Base-by-base conservation (phyloP, 345 rosid species). In the Salix purpurea region DNA sequence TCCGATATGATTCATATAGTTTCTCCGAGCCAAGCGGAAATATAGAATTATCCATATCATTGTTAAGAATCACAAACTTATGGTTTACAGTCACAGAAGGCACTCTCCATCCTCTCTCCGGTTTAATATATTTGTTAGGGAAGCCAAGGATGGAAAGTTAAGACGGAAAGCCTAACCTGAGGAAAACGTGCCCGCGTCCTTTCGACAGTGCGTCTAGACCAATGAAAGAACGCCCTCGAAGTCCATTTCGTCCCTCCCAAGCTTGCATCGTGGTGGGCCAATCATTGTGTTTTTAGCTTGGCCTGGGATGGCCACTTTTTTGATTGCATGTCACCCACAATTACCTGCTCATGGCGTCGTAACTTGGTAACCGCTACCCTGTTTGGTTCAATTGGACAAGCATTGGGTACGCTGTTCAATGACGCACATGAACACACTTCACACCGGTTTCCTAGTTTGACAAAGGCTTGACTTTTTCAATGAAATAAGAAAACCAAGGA, bases 201-300 rank as follows among this genome's bases (percentile, higher is more conserved):
- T 30, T 18, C 39, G 11, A 10, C 69, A 30, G 16, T 4, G 16
- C 72, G 15, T 67, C 37, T 36, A 56, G 67, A 34, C 65, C 61
- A 75, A 56, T 67, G 18, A 75, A 36, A 75, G 52, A 75, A 67
- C 24, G 50, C 6, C 21, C 26, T 2, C 36, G 34, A 50, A 34
- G 78, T 75, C 65, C 67, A 54, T 12, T 21, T 48, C 67, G 72
- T 36, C 30, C 72, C 67, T 65, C 50, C 50, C 65, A 36, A 2
- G 69, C 60, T 28, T 74, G 76, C 14, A 18, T 64, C 70, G 28
- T 28, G 46, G 76, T 28, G 70, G 70, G 76, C 70, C 76, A 46
- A 65, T 9, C 26, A 40, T 26, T 32, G 18, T 73, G 8, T 28
- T 40, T n/a, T 12, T 61, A 42, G 10, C 10, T 10, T 18, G 62